Conservation (phyloP, 345 rosid genomes). For the Turritis glabra region DNA sequence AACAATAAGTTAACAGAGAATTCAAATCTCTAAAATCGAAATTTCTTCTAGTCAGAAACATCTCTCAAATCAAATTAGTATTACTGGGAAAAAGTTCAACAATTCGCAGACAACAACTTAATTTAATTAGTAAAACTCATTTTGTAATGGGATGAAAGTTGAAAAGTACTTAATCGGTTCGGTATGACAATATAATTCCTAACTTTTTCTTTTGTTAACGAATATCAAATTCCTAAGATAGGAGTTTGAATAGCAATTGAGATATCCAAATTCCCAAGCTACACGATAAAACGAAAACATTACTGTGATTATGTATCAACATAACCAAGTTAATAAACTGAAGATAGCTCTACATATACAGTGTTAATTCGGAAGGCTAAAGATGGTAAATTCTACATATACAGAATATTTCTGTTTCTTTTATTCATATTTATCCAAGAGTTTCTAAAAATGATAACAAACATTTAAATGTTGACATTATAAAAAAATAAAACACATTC, state of each 20-base stretch:
- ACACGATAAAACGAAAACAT: no score
- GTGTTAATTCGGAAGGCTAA: no score
- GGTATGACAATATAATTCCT: neutral
- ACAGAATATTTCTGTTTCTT: neutral
- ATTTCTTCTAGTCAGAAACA: neutral
- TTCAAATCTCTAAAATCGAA: neutral
- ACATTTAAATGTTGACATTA: no score
- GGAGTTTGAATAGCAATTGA: no score
- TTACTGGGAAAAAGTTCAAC: neutral
- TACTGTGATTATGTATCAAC: no score
- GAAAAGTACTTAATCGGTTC: neutral
- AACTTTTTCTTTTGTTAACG: no score
- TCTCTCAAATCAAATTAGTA: neutral
- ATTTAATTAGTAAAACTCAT: neutral
- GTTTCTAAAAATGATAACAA: neutral
- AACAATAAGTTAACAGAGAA: neutral
- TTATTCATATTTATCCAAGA: neutral
- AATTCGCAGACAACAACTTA: neutral
- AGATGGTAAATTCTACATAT: no score
- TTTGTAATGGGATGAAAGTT: neutral
- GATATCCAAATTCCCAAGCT: no score
- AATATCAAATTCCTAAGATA: no score
- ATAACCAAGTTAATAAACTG: no score
- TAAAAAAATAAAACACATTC: no score
- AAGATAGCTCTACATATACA: no score